A percentile compares a stretch with the other conserved stretches of the same genome.
These are phyloP conservation scores for Candida odintsovae DNA, from an alignment of 805 yeast species.

Conservation along the genomic window DNA sequence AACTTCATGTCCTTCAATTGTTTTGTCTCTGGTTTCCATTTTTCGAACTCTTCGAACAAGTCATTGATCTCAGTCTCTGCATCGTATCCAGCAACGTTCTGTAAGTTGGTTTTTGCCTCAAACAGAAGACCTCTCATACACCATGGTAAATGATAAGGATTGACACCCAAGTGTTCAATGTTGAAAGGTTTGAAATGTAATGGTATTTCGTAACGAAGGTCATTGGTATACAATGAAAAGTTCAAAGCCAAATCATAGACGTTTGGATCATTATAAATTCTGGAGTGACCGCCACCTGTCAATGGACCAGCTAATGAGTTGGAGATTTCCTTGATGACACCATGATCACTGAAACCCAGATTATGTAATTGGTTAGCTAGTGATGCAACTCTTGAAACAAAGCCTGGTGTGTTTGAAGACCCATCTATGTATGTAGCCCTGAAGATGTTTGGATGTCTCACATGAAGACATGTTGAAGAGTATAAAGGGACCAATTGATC, in stretches of 20 bases:
- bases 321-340: conserved; percentile 79
- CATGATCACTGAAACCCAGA: conserved; percentile 77
- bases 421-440: conserved; percentile 88
- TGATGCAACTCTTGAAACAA: conserved; percentile 68
- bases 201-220: conserved; percentile 38
- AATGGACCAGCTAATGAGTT: conserved; percentile 78
- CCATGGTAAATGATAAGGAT: conserved; percentile 91
- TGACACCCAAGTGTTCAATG: conserved; percentile 60
- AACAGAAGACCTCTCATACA: conserved; percentile 77
- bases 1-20: conserved; percentile 79
- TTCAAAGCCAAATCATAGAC: conserved; percentile 79
- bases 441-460: conserved; percentile 83
- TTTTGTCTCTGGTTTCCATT: conserved; percentile 86
- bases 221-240: conserved; percentile 70
- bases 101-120: conserved; percentile 47
- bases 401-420: conserved; percentile 69
- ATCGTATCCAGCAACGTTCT: conserved; percentile 17
- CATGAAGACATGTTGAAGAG: conserved; percentile 77
- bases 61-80: conserved; percentile 53
- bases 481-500: conserved; percentile 93
- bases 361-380: conserved; percentile 72
- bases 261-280: conserved; percentile 74
- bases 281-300: conserved; percentile 95
- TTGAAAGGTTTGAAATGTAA: conserved; percentile 40
- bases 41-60: conserved; percentile 66